Evolutionary conservation across 768 basidiomycete species (phyloP).

Genomic region (Suillus hirtellus): DNA sequence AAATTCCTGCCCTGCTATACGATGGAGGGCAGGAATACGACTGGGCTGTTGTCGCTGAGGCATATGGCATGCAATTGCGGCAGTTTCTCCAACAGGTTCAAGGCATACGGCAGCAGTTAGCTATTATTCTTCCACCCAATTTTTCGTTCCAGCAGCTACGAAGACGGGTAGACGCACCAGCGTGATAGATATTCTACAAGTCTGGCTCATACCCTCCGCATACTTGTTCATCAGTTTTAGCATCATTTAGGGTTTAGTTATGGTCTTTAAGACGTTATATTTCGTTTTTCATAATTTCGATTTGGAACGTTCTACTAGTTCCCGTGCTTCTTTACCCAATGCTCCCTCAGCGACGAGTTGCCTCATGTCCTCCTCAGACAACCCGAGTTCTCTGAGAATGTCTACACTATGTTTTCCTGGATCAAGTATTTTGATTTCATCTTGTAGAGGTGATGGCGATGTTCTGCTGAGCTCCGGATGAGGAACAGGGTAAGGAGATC

Average conservation of each 20-base stretch:
- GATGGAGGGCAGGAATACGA: constrained; percentile 30
- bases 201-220: no score
- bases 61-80: constrained; percentile 29
- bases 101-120: constrained; percentile 30
- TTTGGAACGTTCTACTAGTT: constrained; percentile 22
- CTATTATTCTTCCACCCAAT: constrained; percentile 32
- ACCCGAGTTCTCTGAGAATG: constrained; percentile 53
- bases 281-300: constrained; percentile 24
- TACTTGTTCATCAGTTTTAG: neutral
- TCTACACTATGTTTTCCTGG: constrained; percentile 58
- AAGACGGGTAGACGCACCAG: constrained; percentile 26
- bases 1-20: constrained; percentile 20
- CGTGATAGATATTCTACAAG: constrained; percentile 14
- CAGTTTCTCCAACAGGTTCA: constrained; percentile 35
- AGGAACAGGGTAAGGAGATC: constrained; percentile 44
- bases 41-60: constrained; percentile 32
- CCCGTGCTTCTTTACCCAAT: constrained; percentile 38
- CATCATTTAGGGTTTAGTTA: neutral
- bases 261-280: neutral
- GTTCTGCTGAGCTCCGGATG: constrained; percentile 49
- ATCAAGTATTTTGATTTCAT: constrained; percentile 27
- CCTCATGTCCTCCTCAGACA: constrained; percentile 41
- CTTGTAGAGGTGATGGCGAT: constrained; percentile 22
- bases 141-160: constrained; percentile 34
- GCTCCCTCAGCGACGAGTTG: constrained; percentile 48